Percentiles rank a stretch among this genome's conserved stretches.
Conservation (phyloP, 225 moss, liverwort and hornwort genomes). For the Asterella californica region DNA sequence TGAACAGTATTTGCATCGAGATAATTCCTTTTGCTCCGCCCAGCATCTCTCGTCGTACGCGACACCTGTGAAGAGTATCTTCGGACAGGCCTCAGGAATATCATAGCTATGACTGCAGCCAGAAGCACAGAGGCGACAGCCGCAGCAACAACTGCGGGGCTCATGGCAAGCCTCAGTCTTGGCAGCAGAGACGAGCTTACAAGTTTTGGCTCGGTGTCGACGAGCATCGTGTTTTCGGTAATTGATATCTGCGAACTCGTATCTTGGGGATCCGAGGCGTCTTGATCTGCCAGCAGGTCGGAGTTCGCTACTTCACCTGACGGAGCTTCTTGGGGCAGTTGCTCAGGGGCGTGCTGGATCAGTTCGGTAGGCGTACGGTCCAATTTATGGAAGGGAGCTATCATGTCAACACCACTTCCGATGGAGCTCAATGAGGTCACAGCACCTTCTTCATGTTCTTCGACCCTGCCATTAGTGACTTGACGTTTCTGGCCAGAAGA, state of each 20-base stretch:
- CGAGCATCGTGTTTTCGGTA: background rate
- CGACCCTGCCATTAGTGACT: background rate
- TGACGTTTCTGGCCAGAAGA: background rate
- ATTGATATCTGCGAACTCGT: background rate
- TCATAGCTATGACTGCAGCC: slow-evolving; percentile 8
- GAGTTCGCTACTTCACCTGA: background rate
- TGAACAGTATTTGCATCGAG: slow-evolving; percentile 3
- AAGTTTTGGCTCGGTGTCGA: background rate
- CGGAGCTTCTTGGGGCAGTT: background rate
- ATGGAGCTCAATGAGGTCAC: background rate
- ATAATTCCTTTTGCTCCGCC: background rate
- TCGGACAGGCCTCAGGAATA: slow-evolving; percentile 6
- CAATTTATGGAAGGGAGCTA: background rate
- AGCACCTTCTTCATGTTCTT: background rate
- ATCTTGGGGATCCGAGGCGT: background rate
- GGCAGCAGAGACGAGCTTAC: slow-evolving; percentile 12
- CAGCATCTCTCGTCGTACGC: background rate
- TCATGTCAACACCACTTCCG: background rate
- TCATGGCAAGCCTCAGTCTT: background rate
- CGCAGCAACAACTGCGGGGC: slow-evolving; percentile 1
- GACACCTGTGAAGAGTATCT: background rate
- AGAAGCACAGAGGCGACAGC: slow-evolving; percentile 17
- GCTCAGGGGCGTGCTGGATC: background rate
- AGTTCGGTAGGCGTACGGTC: background rate
- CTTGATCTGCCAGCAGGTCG: background rate